Conservation (phyloP, 331 rosid genomes). For the Acacia pycnantha region DNA sequence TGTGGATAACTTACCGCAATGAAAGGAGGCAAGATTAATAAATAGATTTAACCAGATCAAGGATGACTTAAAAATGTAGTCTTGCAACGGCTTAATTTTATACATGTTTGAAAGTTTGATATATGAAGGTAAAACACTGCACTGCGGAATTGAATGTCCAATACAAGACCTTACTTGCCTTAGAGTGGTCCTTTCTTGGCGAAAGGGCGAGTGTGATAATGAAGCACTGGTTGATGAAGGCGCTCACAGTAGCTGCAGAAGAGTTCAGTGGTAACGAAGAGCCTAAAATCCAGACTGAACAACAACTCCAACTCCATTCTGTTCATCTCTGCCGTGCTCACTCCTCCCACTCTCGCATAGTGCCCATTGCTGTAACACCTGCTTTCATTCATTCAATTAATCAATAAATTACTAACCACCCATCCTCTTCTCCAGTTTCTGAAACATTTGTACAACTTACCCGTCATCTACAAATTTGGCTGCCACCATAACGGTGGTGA, state of each 20-base stretch:
- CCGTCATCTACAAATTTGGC: slow-evolving; percentile 53
- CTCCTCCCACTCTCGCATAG: slow-evolving; percentile 73
- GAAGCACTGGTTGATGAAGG: slow-evolving; percentile 31
- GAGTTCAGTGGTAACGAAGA: slow-evolving; percentile 45
- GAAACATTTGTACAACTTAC: slow-evolving; percentile 34
- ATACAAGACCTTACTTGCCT: neutral
- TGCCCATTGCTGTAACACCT: slow-evolving; percentile 53
- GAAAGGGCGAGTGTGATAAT: neutral
- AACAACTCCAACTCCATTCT: slow-evolving; percentile 58
- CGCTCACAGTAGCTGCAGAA: slow-evolving; percentile 40
- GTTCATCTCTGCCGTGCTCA: slow-evolving; percentile 67
- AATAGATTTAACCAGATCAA: no score
- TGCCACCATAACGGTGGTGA: slow-evolving; percentile 61
- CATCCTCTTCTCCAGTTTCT: neutral
- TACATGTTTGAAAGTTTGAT: neutral
- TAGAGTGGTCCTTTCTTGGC: neutral
- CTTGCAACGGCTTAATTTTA: neutral
- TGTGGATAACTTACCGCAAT: no score
- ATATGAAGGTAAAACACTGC: neutral
- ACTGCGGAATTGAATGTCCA: neutral
- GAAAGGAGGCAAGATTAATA: no score
- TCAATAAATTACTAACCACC: neutral
- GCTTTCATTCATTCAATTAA: neutral
- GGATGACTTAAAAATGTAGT: neutral
- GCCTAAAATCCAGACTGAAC: slow-evolving; percentile 58